Percentiles rank a stretch among this genome's conserved stretches.
phyloP scores from a whole-genome alignment of 2,329 filamentous ascomycete genomes.

The Boeremia exigua region DNA sequence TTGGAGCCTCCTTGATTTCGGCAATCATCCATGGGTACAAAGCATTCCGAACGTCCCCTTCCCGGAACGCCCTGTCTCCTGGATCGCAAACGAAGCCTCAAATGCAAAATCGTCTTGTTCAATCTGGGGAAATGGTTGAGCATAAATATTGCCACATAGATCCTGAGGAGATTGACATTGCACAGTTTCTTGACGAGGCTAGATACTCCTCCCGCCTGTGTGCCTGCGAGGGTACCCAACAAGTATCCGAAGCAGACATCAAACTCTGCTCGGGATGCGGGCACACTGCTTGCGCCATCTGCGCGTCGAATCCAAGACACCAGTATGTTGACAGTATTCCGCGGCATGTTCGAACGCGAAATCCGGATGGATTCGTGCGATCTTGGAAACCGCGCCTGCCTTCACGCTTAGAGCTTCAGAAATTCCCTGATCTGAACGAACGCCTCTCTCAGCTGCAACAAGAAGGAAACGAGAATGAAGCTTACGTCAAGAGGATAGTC shows the following conservation, averaged over 20 bases:
- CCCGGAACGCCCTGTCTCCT: neutral
- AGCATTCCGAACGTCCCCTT: constrained; percentile 7
- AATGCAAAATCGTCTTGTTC: neutral
- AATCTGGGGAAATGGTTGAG: neutral
- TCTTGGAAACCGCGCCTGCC: constrained; percentile 45
- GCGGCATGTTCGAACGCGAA: constrained; percentile 35
- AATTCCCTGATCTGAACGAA: constrained; percentile 22
- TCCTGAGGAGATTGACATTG: constrained; percentile 16
- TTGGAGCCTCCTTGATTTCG: constrained; percentile 67
- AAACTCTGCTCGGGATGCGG: constrained; percentile 59
- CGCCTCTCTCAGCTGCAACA: neutral
- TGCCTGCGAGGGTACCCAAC: constrained; percentile 60
- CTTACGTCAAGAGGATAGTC: constrained; percentile 15
- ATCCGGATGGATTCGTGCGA: constrained; percentile 54
- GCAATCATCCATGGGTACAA: constrained; percentile 56
- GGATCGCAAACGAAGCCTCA: neutral
- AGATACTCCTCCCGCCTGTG: constrained; percentile 57
- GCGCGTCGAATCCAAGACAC: constrained; percentile 62
- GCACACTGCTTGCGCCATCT: constrained; percentile 62
- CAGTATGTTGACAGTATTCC: constrained; percentile 40
- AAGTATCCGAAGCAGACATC: constrained; percentile 49
- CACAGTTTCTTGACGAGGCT: constrained; percentile 30
- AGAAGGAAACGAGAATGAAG: neutral
- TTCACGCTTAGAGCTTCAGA: constrained; percentile 22
- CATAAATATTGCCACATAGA: neutral